Conservation (phyloP, 2,329 filamentous ascomycete species). For the Pyrenochaeta sp. region DNA sequence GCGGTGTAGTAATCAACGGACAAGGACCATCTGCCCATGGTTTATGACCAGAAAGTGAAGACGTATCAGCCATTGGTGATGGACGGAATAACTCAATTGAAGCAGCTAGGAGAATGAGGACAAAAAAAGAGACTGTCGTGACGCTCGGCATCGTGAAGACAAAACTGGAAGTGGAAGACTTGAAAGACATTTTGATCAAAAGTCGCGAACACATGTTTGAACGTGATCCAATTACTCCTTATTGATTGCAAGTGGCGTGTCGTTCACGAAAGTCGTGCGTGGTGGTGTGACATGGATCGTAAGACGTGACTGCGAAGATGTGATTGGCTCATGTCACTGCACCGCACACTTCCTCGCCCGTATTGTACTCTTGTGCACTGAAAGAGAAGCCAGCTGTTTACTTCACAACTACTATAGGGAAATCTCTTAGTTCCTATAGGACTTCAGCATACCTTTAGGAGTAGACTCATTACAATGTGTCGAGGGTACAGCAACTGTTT, state of each 20-base stretch:
- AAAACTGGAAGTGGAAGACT: neutral
- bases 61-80: constrained; percentile 10
- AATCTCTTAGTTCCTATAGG: too few relatives aligned
- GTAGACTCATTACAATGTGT: too few relatives aligned
- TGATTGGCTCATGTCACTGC: constrained; percentile 2
- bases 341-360: too few relatives aligned
- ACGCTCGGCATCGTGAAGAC: constrained; percentile 13
- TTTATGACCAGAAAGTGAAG: constrained; percentile 11
- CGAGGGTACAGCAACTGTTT: too few relatives aligned
- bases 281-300: constrained; percentile 26
- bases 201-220: neutral
- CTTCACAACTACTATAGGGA: too few relatives aligned
- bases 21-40: constrained; percentile 43
- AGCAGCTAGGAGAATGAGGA: constrained; percentile 10
- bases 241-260: constrained; percentile 3
- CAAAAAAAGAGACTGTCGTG: constrained; percentile 10
- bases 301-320: constrained; percentile 7
- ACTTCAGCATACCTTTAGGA: too few relatives aligned
- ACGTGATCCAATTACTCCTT: too few relatives aligned
- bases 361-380: neutral
- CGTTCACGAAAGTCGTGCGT: constrained; percentile 18
- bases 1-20: constrained; percentile 36
- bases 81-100: constrained; percentile 9
- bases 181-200: neutral
- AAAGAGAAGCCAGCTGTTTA: too few relatives aligned